Percentiles rank a stretch among this genome's conserved stretches.
Conservation (phyloP, 352 stramenopile species). For the Phytophthora kernoviae region DNA sequence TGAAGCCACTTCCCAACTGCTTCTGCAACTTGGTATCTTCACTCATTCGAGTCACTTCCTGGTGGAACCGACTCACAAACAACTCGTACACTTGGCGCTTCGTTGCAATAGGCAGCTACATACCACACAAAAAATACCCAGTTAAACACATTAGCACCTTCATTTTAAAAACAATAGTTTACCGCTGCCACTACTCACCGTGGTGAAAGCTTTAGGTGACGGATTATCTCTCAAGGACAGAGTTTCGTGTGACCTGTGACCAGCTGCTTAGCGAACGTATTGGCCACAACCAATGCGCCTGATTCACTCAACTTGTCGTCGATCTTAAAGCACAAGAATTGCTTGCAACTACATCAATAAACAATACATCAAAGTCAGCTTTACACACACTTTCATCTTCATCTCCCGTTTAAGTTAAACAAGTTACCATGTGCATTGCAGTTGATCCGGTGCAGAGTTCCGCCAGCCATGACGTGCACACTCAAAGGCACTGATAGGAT, state of each 20-base stretch:
- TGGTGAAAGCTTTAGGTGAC: constrained; percentile 58
- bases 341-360: constrained; percentile 39
- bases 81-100: constrained; percentile 36
- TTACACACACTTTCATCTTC: neutral
- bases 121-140: neutral
- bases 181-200: constrained; percentile 30
- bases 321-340: constrained; percentile 60
- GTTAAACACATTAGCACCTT: neutral
- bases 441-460: constrained; percentile 49
- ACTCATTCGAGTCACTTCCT: constrained; percentile 14
- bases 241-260: constrained; percentile 43
- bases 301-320: constrained; percentile 48
- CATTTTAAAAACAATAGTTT: no score
- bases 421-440: constrained; percentile 47
- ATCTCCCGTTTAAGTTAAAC: neutral
- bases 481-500: constrained; percentile 43
- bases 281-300: constrained; percentile 41
- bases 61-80: constrained; percentile 26
- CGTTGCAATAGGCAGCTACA: constrained; percentile 41
- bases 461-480: constrained; percentile 62
- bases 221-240: constrained; percentile 67
- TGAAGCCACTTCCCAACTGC: constrained; percentile 11
- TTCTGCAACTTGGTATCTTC: constrained; percentile 22
- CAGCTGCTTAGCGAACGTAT: constrained; percentile 46
- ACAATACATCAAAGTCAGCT: constrained; percentile 12